Percentiles rank a stretch among this genome's conserved stretches.
These are phyloP conservation scores for button mushroom (Agaricus bisporus) DNA, from an alignment of 768 basidiomycete species.

Conservation along the genomic window DNA sequence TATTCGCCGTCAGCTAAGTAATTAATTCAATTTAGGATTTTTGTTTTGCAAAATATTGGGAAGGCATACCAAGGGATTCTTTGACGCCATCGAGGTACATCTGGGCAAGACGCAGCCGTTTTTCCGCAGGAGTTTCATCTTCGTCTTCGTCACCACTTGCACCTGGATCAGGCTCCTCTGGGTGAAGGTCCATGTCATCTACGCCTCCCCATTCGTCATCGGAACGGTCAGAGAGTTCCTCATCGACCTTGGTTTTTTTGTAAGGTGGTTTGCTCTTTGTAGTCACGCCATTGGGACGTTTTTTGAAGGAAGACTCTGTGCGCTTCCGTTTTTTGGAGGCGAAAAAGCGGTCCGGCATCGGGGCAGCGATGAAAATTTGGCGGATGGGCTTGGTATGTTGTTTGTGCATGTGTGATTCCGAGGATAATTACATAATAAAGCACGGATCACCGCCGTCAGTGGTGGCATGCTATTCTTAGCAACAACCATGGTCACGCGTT, in stretches of 20 bases:
- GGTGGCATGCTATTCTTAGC: neutral
- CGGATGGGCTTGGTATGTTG: neutral
- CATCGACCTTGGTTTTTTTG: conserved; percentile 37
- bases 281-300: conserved; percentile 11
- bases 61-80: conserved; percentile 49
- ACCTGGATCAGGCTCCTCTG: conserved; percentile 41
- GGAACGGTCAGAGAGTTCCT: conserved; percentile 66
- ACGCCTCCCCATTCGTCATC: conserved; percentile 42
- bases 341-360: conserved; percentile 86
- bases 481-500: conserved; percentile 9
- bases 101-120: conserved; percentile 85
- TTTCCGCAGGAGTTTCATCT: conserved; percentile 89
- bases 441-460: neutral
- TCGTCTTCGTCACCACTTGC: conserved; percentile 80
- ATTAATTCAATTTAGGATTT: neutral
- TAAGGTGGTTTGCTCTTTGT: conserved; percentile 14
- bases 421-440: neutral
- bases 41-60: neutral
- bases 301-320: conserved; percentile 18
- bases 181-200: conserved; percentile 71
- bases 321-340: conserved; percentile 61
- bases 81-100: conserved; percentile 85
- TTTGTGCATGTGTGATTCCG: conserved; percentile 6
- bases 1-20: conserved; percentile 75
- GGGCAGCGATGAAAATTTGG: neutral